These are phyloP conservation scores for Funneliformis caledonium DNA, from an alignment of 371 early-diverging fungal genomes.

Conservation along the genomic window DNA sequence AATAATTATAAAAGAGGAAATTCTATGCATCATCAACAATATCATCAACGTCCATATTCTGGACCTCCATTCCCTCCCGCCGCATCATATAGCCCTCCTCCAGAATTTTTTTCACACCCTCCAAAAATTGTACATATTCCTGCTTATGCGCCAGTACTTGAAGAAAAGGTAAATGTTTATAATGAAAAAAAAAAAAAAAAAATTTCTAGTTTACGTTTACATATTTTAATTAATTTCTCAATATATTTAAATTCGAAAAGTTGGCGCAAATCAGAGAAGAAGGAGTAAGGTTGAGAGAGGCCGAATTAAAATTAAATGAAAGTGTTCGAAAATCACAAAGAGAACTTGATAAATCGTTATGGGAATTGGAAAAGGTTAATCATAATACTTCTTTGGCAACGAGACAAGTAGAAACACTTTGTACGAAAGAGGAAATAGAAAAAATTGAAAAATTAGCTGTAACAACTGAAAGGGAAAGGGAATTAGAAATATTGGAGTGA, in stretches of 20 bases:
- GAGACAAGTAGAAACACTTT: slow-evolving; percentile 22
- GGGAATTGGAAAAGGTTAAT: slow-evolving; percentile 20
- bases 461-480: slow-evolving; percentile 4
- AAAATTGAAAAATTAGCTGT: background rate
- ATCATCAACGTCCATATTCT: slow-evolving; percentile 19
- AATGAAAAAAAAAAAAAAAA: background rate
- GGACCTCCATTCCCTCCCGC: slow-evolving; percentile 13
- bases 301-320: slow-evolving; percentile 1
- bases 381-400: slow-evolving; percentile 16
- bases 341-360: slow-evolving; percentile 13
- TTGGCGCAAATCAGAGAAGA: slow-evolving; percentile 5
- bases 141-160: slow-evolving; percentile 7
- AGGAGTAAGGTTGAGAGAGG: slow-evolving; percentile 7
- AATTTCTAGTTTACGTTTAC: background rate
- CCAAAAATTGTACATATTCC: slow-evolving; percentile 1
- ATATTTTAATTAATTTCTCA: background rate
- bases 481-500: slow-evolving; percentile 1
- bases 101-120: background rate
- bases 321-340: slow-evolving; percentile 16
- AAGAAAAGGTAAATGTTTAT: slow-evolving; percentile 11
- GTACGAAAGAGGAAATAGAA: slow-evolving; percentile 1
- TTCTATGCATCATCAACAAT: slow-evolving; percentile 2
- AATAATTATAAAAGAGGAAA: slow-evolving; percentile 17
- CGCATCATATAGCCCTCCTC: background rate
- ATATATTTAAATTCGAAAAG: background rate